Evolutionary conservation across 1,139 yeast genomes (phyloP), one percentile per base, ranked within the genome.

Genomic region (Schwanniomyces etchellsii): DNA sequence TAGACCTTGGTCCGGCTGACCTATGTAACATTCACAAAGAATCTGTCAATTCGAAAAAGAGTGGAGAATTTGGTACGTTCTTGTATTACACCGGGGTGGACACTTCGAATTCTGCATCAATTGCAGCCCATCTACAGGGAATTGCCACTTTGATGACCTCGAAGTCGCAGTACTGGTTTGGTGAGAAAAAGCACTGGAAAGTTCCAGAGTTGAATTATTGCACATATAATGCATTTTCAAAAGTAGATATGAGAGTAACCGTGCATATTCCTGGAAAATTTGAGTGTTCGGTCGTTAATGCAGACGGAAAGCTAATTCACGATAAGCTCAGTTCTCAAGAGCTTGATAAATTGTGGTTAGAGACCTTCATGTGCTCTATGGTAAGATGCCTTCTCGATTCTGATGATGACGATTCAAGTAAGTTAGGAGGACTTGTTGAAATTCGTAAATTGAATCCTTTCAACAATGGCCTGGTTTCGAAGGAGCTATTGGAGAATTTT

Each of bases 1-100:
- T 35, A 27, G 81, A 74, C 34, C 55, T 91, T 32, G 98, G 98
- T 0, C 95, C 96, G 0, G 89, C 96, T 5, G 97, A 91, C 60
- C 64, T 91, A 41, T 83, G 94, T 30, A 94, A 84, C 48, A 61
- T 77, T 33, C 72, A 73, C 33, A 73, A 76, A 44, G 67, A 47
- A 39, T 62, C 58, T 28, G 52, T 47, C 40, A 67, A 51, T 45
- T 65, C 70, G 37, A 63, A 60, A 48, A 58, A 57, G 34, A 46
- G 48, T 33, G 52, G 63, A 16, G 72, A 61, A 35, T 49, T 69
- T 26, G 76, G 77, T 3, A 73, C 80, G 4, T 74, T 69, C 43
- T 56, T 74, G 28, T 74, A 74, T 48, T 73, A 64, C 44, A 70
- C 78, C 0, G 81, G 81, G 3, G 67, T 74, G 3, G 77, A 74